Evolutionary conservation across 495 filamentous ascomycete genomes (phyloP).

Genomic region (Penicillium fimorum): DNA sequence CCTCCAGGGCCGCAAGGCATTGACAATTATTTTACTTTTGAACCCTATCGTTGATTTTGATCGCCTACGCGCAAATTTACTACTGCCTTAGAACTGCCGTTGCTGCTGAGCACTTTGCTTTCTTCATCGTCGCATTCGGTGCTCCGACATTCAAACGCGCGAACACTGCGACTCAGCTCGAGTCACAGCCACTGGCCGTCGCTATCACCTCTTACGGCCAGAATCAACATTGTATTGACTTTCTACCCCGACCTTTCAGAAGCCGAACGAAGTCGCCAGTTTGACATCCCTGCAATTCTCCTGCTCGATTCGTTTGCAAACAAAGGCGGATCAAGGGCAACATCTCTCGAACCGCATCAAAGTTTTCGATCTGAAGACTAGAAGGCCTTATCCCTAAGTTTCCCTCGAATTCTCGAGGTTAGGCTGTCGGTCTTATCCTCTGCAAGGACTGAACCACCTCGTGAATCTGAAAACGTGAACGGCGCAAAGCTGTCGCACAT

Average conservation of each 20-base stretch:
- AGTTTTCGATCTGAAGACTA: not conserved
- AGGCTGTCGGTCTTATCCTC: not conserved
- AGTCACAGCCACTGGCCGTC: not conserved
- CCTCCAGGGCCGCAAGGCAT: slow-evolving; percentile 27
- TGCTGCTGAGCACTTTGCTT: slow-evolving; percentile 1
- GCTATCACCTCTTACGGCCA: not conserved
- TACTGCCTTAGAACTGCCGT: not conserved
- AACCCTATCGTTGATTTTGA: slow-evolving; percentile 6
- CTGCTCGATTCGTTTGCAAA: not conserved
- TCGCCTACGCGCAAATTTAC: slow-evolving; percentile 2
- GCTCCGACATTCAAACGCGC: slow-evolving; percentile 6
- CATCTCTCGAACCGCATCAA: not conserved
- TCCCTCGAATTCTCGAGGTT: not conserved
- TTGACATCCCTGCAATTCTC: not conserved
- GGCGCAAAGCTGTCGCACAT: slow-evolving; percentile 3
- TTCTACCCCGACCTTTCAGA: not conserved
- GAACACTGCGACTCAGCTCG: slow-evolving; percentile 2
- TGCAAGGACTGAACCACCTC: not conserved
- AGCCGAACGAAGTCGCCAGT: not conserved
- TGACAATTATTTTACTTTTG: slow-evolving; percentile 16
- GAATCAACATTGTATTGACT: not conserved
- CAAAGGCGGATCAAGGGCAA: slow-evolving; percentile 12
- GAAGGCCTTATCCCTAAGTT: not conserved
- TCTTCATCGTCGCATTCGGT: slow-evolving; percentile 16
- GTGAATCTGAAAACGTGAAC: not conserved